Evolutionary conservation across 441 rosid species (phyloP), one percentile per base, ranked within the genome.

Genomic region (Adansonia gregorii): DNA sequence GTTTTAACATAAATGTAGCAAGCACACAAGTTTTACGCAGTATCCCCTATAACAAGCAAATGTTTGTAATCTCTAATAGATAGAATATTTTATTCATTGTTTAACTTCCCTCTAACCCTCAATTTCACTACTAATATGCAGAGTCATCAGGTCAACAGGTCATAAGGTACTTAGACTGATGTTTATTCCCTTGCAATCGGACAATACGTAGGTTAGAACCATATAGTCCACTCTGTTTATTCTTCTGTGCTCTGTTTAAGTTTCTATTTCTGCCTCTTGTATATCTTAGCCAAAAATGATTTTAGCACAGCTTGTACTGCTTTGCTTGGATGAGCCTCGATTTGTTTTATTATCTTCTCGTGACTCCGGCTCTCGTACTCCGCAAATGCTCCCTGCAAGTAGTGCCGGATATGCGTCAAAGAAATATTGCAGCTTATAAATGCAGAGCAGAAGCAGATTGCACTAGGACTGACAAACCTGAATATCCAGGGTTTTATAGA

Each of bases 281-380:
- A 94, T 80, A 94, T 94, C 88, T 94, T 94, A 1, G 86, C 91
- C 91, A 89, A 72, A 82, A 94, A 92, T 0, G 95, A 89, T 82
- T 89, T 91, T 79, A 94, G 85, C 82, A 94, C 95, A 20, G 89
- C 93, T 78, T 94, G 93, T 75, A 92, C 88, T 72, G 90, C 86
- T 79, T 85, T 86, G 84, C 89, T 90, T 0, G 89, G 86, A 81
- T 91, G 97, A 75, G 84, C 90, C 83, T 90, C 97, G 6, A 93
- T 91, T 60, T 27, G 60, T 61, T 85, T 82, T 63, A 70, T 76
- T 79, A 94, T 83, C 79, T 86, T 90, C 88, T 88, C 92, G 15
- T 90, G 87, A 87, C 94, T 89, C 83, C 86, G 59, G 87, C 86
- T 88, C 86, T 94, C 96, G 48, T 89, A 94, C 68, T 91, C 96